A percentile compares a stretch with the other conserved stretches of the same genome.
Evolutionary conservation across 345 rosid genomes (phyloP).

Genomic region (Citrus sp.): DNA sequence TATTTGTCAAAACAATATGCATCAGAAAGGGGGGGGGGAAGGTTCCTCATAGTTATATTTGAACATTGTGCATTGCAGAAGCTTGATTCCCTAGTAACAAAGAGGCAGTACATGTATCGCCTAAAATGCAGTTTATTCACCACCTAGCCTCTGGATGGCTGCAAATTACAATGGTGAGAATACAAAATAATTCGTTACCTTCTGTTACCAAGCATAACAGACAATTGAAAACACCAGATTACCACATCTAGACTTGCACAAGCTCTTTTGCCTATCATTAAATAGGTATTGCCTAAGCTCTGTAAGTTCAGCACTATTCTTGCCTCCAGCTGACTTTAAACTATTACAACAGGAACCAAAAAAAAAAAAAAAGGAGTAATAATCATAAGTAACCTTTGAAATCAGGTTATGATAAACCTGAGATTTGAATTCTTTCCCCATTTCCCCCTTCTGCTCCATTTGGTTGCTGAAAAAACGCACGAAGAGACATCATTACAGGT

Average conservation of each 20-base stretch:
- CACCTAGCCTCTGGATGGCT: neutral
- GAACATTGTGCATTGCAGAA: neutral
- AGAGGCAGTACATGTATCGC: neutral
- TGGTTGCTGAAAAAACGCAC: conserved; percentile 44
- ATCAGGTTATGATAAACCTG: conserved; percentile 39
- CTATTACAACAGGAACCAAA: neutral
- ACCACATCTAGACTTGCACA: neutral
- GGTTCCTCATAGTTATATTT: neutral
- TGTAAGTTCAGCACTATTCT: neutral
- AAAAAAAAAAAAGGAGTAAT: neutral
- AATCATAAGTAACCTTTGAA: conserved; percentile 25
- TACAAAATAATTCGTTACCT: neutral
- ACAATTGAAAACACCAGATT: neutral
- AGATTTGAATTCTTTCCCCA: conserved; percentile 37
- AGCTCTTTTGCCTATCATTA: neutral
- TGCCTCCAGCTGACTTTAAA: neutral
- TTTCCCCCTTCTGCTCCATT: conserved; percentile 42
- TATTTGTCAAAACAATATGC: neutral
- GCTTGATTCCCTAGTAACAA: neutral
- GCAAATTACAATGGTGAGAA: neutral
- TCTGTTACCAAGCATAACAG: neutral
- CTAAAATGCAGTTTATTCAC: neutral
- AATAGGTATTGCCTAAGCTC: neutral
- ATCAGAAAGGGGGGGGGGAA: too few species aligned
- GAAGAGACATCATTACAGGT: conserved; percentile 23